Base-by-base conservation (phyloP, 1,284 basidiomycete genomes). In the Marasmius fiardii region DNA sequence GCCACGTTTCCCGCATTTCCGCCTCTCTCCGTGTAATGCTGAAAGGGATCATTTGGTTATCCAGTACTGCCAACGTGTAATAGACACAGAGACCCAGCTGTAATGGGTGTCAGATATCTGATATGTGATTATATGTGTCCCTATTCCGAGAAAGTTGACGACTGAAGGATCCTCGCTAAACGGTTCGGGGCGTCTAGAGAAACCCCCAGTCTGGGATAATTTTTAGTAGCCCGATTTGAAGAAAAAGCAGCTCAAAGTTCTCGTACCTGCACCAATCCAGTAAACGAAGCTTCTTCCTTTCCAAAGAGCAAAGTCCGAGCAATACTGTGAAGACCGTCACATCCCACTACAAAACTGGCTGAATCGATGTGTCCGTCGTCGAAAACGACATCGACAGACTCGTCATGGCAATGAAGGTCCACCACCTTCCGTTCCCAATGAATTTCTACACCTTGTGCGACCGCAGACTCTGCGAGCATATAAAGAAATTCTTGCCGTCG, bases 281-380 rank as follows among this genome's bases (percentile, higher is more conserved):
- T 75, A 57, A 70, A 79, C 18, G 65, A 57, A 4, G 71, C 69
- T 18, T 65, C 57, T 58, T 74, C 69, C 55, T 70, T 62, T 2
- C 76, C 76, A 55, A 78, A 78, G n/a, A 79, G 63, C 14, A 65
- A 64, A 23, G 59, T 62, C 1, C 77, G 68, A 16, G 75, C 74
- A 45, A 67, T 69, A 56, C 75, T 76, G 58, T 79, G 77, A 57
- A 79, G 63, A 7, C 77, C 77, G 58, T 79, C 77, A 59, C 76
- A 78, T 14, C 77, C 77, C 5, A 78, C 67, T 10, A 78, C 68
- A 55, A 78, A 74, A 57, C 70, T 73, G 6, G 70, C 76, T 0
- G 65, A 67, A 53, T 71, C 74, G 31, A 57, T 67, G 26, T 60
- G 56, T n/a, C 75, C 77, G 54, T 74, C 73, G 34, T 67, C 68